Base-by-base conservation (phyloP, 2,329 filamentous ascomycete species). In the Pseudogymnoascus sp. region DNA sequence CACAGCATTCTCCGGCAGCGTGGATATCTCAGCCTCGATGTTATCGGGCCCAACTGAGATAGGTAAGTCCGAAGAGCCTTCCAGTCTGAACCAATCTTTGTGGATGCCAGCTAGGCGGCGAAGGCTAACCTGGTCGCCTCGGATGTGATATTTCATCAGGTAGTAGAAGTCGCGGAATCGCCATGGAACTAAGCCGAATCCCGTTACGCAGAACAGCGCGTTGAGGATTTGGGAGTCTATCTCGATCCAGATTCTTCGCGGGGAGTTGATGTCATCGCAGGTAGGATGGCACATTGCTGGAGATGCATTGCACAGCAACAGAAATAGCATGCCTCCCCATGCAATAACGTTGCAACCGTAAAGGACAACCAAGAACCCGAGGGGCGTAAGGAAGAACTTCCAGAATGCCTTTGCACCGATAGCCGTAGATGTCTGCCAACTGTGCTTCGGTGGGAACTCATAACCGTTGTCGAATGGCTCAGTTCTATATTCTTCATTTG, bases 261-360 rank as follows among this genome's bases (percentile, higher is more conserved):
- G 86, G 0, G 89, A 91, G 70, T 91, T 79, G 72, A 91, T 87
- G 68, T 89, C 80, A 71, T 90, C 82, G 77, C 90, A 93, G 36
- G 78, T 78, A 0, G 82, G 87, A 68, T 80, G 77, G 78, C 90
- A 91, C 89, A 91, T 91, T 65, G 85, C 84, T 6, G 87, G 87
- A 2, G 84, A 79, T 63, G 82, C 90, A 70, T 91, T 90, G 78
- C 87, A 89, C 26, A 96, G 84, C 1, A 96, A 79, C 17, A 96
- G 78, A 76, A 96, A 96, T 35, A 96, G 81, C 91, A 96, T 96
- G 64, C 89, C 91, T 61, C 91, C 91, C 91, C 91, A 96, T 0
- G 89, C 92, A 9, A 96, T 84, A 19, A 96, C 83, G 67, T 93
- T 93, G 64, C 95, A 81, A 11, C 88, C 86, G 74, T 96, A 96